Percentiles rank a stretch among this genome's conserved stretches.
Conservation (phyloP, 768 basidiomycete genomes). For the Psilocybe cubensis region DNA sequence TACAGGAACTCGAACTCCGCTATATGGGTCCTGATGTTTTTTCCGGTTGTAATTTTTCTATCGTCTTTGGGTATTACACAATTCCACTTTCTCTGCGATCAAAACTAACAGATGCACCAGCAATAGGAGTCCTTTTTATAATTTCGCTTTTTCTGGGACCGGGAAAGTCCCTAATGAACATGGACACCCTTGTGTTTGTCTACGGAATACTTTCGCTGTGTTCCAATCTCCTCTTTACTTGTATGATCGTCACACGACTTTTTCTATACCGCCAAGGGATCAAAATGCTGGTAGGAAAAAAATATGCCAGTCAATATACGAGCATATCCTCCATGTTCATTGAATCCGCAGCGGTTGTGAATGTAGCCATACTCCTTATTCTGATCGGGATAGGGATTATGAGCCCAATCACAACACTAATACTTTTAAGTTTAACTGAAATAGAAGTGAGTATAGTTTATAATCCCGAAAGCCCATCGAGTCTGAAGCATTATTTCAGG, state of each 20-base stretch:
- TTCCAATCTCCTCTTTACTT: slow-evolving; percentile 17
- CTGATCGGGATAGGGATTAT: slow-evolving; percentile 13
- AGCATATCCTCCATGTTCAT: slow-evolving; percentile 20
- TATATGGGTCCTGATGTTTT: slow-evolving; percentile 3
- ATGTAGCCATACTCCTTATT: slow-evolving; percentile 10
- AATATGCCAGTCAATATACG: slow-evolving; percentile 16
- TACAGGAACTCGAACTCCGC: slow-evolving; percentile 13
- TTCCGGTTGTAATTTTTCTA: slow-evolving; percentile 6
- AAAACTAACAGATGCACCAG: background rate
- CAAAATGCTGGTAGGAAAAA: slow-evolving; percentile 3
- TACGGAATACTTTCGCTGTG: slow-evolving; percentile 7
- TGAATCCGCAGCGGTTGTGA: slow-evolving; percentile 19
- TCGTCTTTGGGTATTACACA: slow-evolving; percentile 10
- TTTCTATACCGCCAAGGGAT: slow-evolving; percentile 15
- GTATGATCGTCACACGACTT: slow-evolving; percentile 22
- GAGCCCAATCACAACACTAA: slow-evolving; percentile 12
- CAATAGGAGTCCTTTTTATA: slow-evolving; percentile 3
- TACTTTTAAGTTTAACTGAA: slow-evolving; percentile 10
- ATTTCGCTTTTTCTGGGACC: background rate
- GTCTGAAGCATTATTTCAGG: too few species aligned
- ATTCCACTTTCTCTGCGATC: background rate
- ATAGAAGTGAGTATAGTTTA: slow-evolving; percentile 15
- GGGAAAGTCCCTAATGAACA: background rate
- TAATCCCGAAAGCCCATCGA: too few species aligned
- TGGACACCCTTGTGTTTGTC: background rate